Base-by-base conservation (phyloP, 2,329 filamentous ascomycete genomes). In the Ophidiomyces ophidiicola region DNA sequence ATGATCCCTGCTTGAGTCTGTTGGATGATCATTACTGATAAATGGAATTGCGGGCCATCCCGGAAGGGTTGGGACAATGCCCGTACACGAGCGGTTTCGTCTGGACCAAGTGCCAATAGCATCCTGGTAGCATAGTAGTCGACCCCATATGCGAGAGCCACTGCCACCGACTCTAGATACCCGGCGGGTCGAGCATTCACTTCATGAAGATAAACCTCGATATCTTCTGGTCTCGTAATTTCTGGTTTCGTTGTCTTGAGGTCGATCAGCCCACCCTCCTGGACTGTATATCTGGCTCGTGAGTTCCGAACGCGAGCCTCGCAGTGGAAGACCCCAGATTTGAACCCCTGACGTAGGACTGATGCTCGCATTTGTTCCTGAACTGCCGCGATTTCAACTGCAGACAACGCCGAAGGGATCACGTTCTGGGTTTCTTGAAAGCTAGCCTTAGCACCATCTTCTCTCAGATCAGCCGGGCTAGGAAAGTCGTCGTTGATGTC, bases 401-500 rank as follows among this genome's bases (percentile, higher is more conserved):
- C 10, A 2, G 15, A 11, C 7, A 38, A 14, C 21, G 8, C 4
- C 5, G 15, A 12, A 2, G 35, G 35, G 7, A 12, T 7, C 14
- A 38, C 5, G 10, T 6, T 15, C 6, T 17, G 3, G 3, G 15
- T 21, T 14, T 38, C 35, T 5, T 11, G 15, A 17, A 38, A 36
- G 11, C 21, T 15, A 6, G 19, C 19, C 6, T n/a, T 19, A 6
- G 14, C 10, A 12, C 25, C 2, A 19, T 12, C 6, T 11, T 36
- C 37, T 3, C 28, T 41, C 1, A 15, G 29, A 31, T 60, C 56
- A 2, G 42, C 61, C 1, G 39, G 37, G 28, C 48, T 51, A 5
- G 63, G 62, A 36, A 62, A 59, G 32, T 64, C 55, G 37, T 67
- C 62, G 5, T 46, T 46, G 3, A 64, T 46, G 25, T 67, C 60